phyloP scores from a whole-genome alignment of 2,329 filamentous ascomycete species.

The Hymenoscyphus linearis region DNA sequence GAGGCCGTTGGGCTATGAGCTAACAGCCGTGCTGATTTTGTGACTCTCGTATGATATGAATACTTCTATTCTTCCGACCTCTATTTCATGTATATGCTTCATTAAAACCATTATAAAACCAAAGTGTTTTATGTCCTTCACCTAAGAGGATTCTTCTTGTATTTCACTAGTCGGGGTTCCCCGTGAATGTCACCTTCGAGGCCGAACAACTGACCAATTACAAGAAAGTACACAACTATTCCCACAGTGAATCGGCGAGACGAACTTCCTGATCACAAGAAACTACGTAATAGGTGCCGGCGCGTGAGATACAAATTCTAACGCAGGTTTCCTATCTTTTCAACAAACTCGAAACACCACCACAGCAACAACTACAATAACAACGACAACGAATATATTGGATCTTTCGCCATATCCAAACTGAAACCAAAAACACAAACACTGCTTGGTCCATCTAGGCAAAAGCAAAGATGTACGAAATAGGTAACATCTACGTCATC shows the following conservation, averaged over 20 bases:
- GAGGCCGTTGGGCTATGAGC: not conserved
- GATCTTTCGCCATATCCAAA: not conserved
- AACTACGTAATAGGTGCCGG: not conserved
- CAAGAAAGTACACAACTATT: not conserved
- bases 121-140: not conserved
- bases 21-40: not conserved
- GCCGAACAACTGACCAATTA: not conserved
- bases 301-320: not conserved
- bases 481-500: slow-evolving; percentile 30
- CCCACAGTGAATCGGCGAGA: not conserved
- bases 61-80: not conserved
- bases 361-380: not conserved
- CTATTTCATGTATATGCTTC: not conserved
- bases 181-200: not conserved
- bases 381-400: not conserved
- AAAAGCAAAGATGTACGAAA: slow-evolving; percentile 16
- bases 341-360: not conserved
- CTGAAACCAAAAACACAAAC: not conserved
- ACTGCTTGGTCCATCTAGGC: not conserved
- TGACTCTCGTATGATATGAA: not conserved
- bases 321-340: not conserved
- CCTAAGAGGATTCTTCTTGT: not conserved
- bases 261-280: not conserved
- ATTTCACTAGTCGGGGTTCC: not conserved
- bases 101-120: not conserved